Percentiles rank a stretch among this genome's conserved stretches.
phyloP scores from a whole-genome alignment of 768 basidiomycete genomes.

The Leucocoprinus sp. region DNA sequence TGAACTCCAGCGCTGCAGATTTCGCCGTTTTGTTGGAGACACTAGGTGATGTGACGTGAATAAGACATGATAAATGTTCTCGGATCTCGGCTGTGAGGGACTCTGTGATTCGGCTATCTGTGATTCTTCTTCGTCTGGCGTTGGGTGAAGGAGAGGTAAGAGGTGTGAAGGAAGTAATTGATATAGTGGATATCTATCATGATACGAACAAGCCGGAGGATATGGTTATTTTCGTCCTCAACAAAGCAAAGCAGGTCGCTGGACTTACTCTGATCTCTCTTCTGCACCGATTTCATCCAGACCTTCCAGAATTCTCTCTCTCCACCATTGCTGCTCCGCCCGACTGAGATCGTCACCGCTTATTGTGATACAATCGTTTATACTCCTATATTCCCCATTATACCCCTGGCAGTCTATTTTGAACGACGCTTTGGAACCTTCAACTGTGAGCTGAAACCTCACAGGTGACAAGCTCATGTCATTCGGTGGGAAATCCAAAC shows the following conservation, averaged over 20 bases:
- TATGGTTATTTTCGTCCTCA: no score
- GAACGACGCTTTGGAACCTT: constrained; percentile 4
- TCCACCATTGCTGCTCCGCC: constrained; percentile 43
- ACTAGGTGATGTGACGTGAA: constrained; percentile 69
- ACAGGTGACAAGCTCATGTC: neutral
- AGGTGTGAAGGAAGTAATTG: constrained; percentile 51
- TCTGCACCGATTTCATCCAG: constrained; percentile 25
- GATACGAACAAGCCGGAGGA: neutral
- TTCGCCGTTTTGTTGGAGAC: constrained; percentile 54
- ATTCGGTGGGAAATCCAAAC: constrained; percentile 3
- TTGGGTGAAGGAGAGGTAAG: constrained; percentile 45
- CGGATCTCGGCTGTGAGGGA: neutral
- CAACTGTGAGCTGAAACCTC: constrained; percentile 9
- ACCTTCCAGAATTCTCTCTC: constrained; percentile 28
- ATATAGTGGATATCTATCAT: constrained; percentile 49
- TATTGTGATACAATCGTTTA: constrained; percentile 17
- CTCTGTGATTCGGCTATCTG: constrained; percentile 7
- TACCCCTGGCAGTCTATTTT: constrained; percentile 11
- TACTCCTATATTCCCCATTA: constrained; percentile 7
- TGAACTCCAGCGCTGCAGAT: constrained; percentile 47
- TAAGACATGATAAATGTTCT: constrained; percentile 43
- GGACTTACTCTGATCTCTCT: constrained; percentile 24
- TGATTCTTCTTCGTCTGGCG: constrained; percentile 12
- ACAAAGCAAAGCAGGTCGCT: neutral
- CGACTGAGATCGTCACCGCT: constrained; percentile 41